A percentile compares a stretch with the other conserved stretches of the same genome.
phyloP scores from a whole-genome alignment of 1,284 basidiomycete species.

The Ceratobasidium sp. region DNA sequence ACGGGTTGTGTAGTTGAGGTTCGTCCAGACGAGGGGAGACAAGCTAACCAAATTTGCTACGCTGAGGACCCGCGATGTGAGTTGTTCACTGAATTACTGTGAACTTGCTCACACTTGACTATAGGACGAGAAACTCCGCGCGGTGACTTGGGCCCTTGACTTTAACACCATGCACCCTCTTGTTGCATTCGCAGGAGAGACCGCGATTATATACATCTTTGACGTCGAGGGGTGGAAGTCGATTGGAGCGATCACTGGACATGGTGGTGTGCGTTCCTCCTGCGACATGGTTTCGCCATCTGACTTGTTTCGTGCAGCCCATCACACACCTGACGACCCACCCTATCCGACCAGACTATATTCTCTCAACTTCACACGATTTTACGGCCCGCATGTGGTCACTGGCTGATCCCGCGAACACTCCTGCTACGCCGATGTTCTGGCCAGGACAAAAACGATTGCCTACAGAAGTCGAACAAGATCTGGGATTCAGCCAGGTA shows the following conservation, averaged over 20 bases:
- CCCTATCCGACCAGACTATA: conserved; percentile 27
- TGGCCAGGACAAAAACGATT: conserved; percentile 24
- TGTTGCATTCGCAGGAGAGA: conserved; percentile 4
- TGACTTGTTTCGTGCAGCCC: background rate
- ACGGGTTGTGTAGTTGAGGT: conserved; percentile 9
- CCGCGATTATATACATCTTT: background rate
- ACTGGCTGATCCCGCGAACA: conserved; percentile 28
- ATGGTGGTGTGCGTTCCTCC: conserved; percentile 23
- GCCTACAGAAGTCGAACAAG: background rate
- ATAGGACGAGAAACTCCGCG: conserved; percentile 9
- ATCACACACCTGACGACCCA: conserved; percentile 30
- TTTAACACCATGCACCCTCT: conserved; percentile 29
- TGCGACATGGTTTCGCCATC: background rate
- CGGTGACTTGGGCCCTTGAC: conserved; percentile 32
- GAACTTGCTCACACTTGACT: background rate
- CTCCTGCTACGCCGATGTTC: conserved; percentile 1
- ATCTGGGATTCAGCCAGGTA: conserved; percentile 10
- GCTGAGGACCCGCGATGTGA: background rate
- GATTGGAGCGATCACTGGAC: conserved; percentile 20
- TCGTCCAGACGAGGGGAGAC: conserved; percentile 26
- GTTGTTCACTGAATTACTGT: background rate
- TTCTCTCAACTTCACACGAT: conserved; percentile 28
- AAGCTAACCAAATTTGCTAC: background rate
- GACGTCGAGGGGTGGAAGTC: conserved; percentile 30
- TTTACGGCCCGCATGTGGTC: conserved; percentile 31